Percentiles rank a stretch among this genome's conserved stretches.
Conservation (phyloP, 2,329 filamentous ascomycete genomes). For the Clarireedia hainanense region DNA sequence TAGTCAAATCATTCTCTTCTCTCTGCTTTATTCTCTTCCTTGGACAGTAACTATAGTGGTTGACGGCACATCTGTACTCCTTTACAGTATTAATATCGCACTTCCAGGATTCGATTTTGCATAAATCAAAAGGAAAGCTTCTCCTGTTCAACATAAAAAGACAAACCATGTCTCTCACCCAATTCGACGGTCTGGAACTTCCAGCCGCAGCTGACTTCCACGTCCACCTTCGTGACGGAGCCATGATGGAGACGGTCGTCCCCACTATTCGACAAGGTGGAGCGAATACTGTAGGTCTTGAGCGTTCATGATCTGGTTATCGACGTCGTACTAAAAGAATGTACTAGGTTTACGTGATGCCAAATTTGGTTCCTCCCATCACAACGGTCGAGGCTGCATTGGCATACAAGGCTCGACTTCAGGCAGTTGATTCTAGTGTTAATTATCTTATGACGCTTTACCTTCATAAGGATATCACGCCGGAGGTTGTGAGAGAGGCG, state of each 20-base stretch:
- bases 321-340: background rate
- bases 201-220: constrained; percentile 55
- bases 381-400: constrained; percentile 50
- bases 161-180: background rate
- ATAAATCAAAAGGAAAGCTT: background rate
- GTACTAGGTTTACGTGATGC: constrained; percentile 29
- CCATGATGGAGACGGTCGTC: constrained; percentile 48
- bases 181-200: constrained; percentile 36
- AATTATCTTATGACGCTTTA: constrained; percentile 67
- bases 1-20: too few species aligned
- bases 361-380: constrained; percentile 57
- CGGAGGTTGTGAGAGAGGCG: constrained; percentile 17
- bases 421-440: constrained; percentile 52
- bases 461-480: constrained; percentile 13
- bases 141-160: background rate
- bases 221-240: constrained; percentile 31
- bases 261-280: constrained; percentile 52
- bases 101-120: background rate
- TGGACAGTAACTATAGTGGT: too few species aligned
- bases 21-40: too few species aligned
- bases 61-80: too few species aligned
- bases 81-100: too few species aligned
- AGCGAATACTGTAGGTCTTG: constrained; percentile 42
- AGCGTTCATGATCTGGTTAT: background rate
- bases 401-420: constrained; percentile 55